These are phyloP conservation scores for Rhizopogon vinicolor DNA, from an alignment of 768 basidiomycete species.

Conservation along the genomic window DNA sequence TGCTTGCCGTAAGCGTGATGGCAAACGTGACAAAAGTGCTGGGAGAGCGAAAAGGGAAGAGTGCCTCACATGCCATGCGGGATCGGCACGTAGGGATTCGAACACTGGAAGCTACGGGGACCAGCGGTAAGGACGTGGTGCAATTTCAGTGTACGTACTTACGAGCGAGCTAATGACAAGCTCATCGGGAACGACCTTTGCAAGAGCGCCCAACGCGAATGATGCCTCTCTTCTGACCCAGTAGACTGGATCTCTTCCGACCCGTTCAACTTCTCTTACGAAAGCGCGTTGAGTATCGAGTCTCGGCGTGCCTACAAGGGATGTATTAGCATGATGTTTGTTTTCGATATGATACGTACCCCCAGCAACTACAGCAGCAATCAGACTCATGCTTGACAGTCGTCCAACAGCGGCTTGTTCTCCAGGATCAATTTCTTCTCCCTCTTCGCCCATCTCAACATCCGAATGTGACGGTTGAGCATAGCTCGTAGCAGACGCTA, in stretches of 20 bases:
- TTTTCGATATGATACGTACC: constrained; percentile 38
- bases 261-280: constrained; percentile 70
- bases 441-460: constrained; percentile 17
- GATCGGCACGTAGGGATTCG: constrained; percentile 61
- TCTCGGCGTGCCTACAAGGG: constrained; percentile 44
- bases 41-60: constrained; percentile 85
- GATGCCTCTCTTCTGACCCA: constrained; percentile 86
- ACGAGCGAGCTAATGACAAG: constrained; percentile 63
- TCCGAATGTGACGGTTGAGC: constrained; percentile 7
- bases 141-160: constrained; percentile 16
- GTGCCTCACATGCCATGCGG: constrained; percentile 80
- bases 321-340: neutral
- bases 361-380: constrained; percentile 81
- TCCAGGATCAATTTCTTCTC: constrained; percentile 36
- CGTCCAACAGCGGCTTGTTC: constrained; percentile 84
- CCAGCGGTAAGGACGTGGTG: constrained; percentile 2
- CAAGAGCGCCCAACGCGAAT: constrained; percentile 83
- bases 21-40: constrained; percentile 65
- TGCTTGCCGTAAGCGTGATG: constrained; percentile 48
- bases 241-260: constrained; percentile 58
- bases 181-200: constrained; percentile 81
- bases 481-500: neutral
- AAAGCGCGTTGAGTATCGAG: constrained; percentile 57
- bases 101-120: constrained; percentile 71
- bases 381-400: constrained; percentile 88